These are phyloP conservation scores for Klebsormidium nitens DNA, from an alignment of 139 green algal genomes.

Conservation along the genomic window DNA sequence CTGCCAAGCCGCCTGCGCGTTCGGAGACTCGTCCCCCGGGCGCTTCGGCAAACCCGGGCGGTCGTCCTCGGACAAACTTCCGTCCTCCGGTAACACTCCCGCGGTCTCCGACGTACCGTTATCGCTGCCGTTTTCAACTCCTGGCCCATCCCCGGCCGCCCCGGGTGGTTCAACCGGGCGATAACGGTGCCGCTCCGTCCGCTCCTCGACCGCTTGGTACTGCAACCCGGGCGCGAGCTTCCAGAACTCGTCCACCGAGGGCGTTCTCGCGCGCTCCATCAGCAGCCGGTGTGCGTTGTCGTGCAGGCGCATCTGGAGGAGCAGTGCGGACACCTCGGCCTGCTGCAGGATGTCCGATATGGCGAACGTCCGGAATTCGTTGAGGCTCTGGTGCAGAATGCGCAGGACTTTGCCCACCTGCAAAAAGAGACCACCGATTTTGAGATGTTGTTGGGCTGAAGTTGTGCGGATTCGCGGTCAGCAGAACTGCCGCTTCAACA, in stretches of 20 bases:
- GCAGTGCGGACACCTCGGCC: slow-evolving; percentile 20
- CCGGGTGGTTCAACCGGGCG: neutral
- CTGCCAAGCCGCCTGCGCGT: neutral
- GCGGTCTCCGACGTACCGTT: neutral
- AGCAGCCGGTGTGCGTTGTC: slow-evolving; percentile 1
- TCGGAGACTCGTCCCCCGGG: neutral
- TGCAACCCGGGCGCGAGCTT: no score
- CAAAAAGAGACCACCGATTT: no score
- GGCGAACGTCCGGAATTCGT: slow-evolving; percentile 4
- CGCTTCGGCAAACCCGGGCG: neutral
- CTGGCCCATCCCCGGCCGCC: neutral
- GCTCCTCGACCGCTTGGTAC: neutral
- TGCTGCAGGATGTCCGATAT: neutral
- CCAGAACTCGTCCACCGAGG: neutral
- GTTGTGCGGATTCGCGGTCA: no score
- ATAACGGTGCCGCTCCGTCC: neutral
- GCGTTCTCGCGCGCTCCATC: neutral
- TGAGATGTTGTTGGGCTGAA: no score
- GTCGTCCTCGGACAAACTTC: neutral
- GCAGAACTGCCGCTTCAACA: neutral
- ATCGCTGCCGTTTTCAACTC: neutral
- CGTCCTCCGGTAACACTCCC: neutral
- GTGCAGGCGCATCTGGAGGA: slow-evolving; percentile 20
- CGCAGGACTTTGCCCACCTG: slow-evolving; percentile 1
- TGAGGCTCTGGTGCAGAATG: neutral